A percentile compares a stretch with the other conserved stretches of the same genome.
phyloP scores from a whole-genome alignment of 2,329 filamentous ascomycete species.

The Leptographium radiaticola region DNA sequence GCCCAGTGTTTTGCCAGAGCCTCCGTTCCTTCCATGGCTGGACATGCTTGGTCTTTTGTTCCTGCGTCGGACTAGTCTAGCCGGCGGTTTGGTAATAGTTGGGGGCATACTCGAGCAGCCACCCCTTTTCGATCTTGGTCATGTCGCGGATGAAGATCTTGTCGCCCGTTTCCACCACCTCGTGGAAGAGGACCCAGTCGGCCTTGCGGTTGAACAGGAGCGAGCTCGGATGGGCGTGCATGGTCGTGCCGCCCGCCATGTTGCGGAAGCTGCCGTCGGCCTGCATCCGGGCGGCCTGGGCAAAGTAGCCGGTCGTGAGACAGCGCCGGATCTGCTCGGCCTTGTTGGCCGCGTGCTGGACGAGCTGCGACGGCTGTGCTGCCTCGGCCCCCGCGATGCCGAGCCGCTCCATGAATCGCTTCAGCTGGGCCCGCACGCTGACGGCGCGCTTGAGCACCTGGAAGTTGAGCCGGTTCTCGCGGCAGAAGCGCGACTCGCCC shows the following conservation, averaged over 20 bases:
- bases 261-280: conserved; percentile 81
- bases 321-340: conserved; percentile 71
- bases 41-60: neutral
- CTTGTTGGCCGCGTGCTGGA: conserved; percentile 19
- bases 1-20: too few species aligned
- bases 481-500: conserved; percentile 77
- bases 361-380: too few species aligned
- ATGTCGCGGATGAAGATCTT: conserved; percentile 88
- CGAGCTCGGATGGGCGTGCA: conserved; percentile 84
- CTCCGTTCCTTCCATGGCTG: too few species aligned
- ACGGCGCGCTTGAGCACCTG: conserved; percentile 72
- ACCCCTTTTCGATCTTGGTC: conserved; percentile 87
- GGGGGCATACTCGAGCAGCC: conserved; percentile 79
- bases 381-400: conserved; percentile 53
- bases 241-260: conserved; percentile 61
- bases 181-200: conserved; percentile 93
- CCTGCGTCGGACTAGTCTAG: neutral
- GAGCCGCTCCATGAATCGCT: conserved; percentile 76
- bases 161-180: conserved; percentile 75
- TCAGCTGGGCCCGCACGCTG: conserved; percentile 75
- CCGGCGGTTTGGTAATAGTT: conserved; percentile 50
- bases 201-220: conserved; percentile 94
- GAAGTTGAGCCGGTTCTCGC: conserved; percentile 76
- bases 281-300: conserved; percentile 88
- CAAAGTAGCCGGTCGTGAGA: conserved; percentile 81